phyloP scores from a whole-genome alignment of 164 flowering plant species.

The Chimonanthus praecox region DNA sequence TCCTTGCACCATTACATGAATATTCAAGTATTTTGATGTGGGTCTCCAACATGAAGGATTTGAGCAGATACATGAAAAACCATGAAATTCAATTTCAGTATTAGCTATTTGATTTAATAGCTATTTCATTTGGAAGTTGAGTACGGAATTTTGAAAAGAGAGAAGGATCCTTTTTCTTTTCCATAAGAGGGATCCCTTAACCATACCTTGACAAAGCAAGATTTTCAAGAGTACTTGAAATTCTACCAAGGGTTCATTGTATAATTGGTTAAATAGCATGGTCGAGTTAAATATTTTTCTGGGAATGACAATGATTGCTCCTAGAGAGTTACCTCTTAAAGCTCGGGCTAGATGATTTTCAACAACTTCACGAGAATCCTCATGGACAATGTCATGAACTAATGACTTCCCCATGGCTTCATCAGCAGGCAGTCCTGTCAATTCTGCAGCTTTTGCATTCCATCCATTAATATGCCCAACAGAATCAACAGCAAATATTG shows the following conservation, averaged over 20 bases:
- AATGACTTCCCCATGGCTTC: conserved; percentile 15
- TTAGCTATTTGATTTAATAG: not conserved
- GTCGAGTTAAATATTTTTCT: not conserved
- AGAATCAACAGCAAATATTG: conserved; percentile 19
- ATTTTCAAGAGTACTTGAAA: too few species aligned
- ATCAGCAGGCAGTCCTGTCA: conserved; percentile 10
- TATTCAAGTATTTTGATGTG: too few species aligned
- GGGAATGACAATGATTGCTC: not conserved
- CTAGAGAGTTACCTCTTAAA: conserved; percentile 5
- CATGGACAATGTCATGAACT: conserved; percentile 4
- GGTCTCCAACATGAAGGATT: too few species aligned
- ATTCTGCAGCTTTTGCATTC: conserved; percentile 19
- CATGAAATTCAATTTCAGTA: too few species aligned
- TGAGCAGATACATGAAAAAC: too few species aligned
- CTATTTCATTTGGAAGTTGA: not conserved
- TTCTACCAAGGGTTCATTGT: too few species aligned
- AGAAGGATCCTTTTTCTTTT: not conserved
- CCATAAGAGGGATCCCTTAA: too few species aligned
- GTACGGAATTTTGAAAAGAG: not conserved
- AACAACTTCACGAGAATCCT: conserved; percentile 7
- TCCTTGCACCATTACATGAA: not conserved
- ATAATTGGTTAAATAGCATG: not conserved
- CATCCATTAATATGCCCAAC: conserved; percentile 18
- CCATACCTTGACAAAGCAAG: too few species aligned
- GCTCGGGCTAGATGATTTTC: conserved; percentile 8